Evolutionary conservation across 192 early-diverging fungal species (phyloP), one percentile per base, ranked within the genome.

Genomic region (Linnemannia exigua): DNA sequence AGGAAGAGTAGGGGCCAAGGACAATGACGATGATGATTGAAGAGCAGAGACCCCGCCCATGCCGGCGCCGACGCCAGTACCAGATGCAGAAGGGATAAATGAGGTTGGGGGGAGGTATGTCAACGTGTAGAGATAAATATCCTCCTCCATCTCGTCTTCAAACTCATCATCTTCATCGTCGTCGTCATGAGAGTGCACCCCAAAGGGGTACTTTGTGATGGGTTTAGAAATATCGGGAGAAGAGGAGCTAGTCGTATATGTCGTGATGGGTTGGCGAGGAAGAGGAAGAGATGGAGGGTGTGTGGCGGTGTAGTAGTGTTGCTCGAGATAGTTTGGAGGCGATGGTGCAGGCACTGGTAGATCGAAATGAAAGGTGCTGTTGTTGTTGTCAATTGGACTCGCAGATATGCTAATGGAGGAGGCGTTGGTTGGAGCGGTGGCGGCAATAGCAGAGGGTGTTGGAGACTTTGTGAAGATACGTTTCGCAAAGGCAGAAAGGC

Each of bases 401-500:
- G 31, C 28, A 5, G 58, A n/a, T n/a, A n/a, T n/a, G n/a, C n/a
- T 25, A 3, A 15, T 63, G 58, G 28, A n/a, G 14, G 58, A 63
- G 28, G 58, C 14, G 41, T 44, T 44, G n/a, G 58, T 25, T 31
- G 58, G 58, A 31, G 58, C 25, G 14, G 58, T 28, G 25, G 58
- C 41, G 41, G 41, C 41, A 44, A 6, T 44, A 44, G 41, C 3
- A 9, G 58, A 31, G 28, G 1, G 15, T 14, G 58, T 31, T 15
- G 58, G 58, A 1, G 58, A 63, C 28, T 25, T 63, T n/a, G 58
- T 63, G 15, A 63, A 63, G 58, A 63, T 63, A 8, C 58, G 58
- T 63, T 63, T 63, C 28, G 58, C 58, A 63, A 63, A 31, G 28
- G 58, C 58, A 63, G 58, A 63, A 63, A 63, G 58, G 58, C 58